Percentiles rank a stretch among this genome's conserved stretches.
phyloP scores from a whole-genome alignment of 176 grass and related monocot species.

The Aechmea fasciata region DNA sequence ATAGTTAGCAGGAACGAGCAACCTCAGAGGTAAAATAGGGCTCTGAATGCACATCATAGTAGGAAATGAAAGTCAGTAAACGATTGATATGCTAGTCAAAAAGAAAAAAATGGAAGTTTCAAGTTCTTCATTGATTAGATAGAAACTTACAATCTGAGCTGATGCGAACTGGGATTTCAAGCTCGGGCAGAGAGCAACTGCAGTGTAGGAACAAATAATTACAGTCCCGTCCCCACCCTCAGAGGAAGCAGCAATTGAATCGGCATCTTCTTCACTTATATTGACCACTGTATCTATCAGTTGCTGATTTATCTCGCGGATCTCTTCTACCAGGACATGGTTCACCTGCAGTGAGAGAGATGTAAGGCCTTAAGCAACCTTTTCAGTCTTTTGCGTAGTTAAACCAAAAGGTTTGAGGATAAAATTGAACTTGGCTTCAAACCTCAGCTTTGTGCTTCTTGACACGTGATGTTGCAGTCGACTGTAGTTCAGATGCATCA shows the following conservation, averaged over 20 bases:
- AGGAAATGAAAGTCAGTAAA: constrained; percentile 10
- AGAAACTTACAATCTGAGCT: constrained; percentile 59
- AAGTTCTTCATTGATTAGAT: not conserved
- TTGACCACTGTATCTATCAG: constrained; percentile 84
- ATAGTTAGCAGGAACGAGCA: constrained; percentile 89
- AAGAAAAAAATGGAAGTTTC: not conserved
- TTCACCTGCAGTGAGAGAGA: constrained; percentile 42
- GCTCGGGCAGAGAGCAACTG: constrained; percentile 75
- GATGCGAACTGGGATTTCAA: constrained; percentile 83
- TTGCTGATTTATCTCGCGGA: constrained; percentile 75
- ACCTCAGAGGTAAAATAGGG: constrained; percentile 81
- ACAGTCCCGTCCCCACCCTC: constrained; percentile 60
- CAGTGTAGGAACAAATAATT: constrained; percentile 84
- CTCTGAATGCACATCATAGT: constrained; percentile 43
- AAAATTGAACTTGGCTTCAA: constrained; percentile 6
- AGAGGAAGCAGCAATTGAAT: constrained; percentile 47
- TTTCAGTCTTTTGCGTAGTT: not conserved
- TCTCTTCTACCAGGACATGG: constrained; percentile 70
- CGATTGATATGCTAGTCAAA: not conserved
- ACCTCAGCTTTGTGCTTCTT: constrained; percentile 78
- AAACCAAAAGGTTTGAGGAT: not conserved
- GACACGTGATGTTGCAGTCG: constrained; percentile 67
- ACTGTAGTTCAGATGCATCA: constrained; percentile 64
- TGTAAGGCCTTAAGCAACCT: too few relatives aligned
- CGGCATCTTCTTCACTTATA: constrained; percentile 54